Conservation (phyloP, 192 early-diverging fungal species). For the Martensiomyces pterosporus region DNA sequence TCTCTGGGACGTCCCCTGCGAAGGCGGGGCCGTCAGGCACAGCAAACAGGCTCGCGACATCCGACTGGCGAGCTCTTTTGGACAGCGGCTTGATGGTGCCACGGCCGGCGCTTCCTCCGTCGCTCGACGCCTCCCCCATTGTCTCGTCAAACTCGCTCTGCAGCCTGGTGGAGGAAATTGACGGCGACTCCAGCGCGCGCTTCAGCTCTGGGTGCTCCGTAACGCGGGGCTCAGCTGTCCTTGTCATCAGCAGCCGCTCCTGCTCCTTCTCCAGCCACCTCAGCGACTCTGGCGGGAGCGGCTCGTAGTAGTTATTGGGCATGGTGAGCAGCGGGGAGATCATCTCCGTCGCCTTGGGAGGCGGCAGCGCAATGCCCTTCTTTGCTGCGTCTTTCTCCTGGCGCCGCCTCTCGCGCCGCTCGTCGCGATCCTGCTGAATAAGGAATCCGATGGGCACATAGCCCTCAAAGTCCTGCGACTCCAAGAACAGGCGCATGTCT, state of each 20-base stretch:
- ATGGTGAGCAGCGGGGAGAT: conserved; percentile 34
- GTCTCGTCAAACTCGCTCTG: conserved; percentile 33
- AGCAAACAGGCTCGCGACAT: conserved; percentile 18
- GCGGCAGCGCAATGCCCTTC: conserved; percentile 17
- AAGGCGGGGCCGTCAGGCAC: too few species aligned
- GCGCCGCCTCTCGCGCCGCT: conserved; percentile 28
- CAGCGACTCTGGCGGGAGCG: conserved; percentile 19
- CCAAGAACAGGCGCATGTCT: conserved; percentile 20
- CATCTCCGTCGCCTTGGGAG: conserved; percentile 2
- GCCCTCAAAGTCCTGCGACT: conserved; percentile 48
- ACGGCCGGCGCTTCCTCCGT: neutral
- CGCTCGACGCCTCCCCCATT: conserved; percentile 2
- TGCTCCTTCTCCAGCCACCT: conserved; percentile 29
- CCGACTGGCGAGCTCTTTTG: conserved; percentile 27
- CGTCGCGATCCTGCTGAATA: conserved; percentile 38
- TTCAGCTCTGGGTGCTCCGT: conserved; percentile 35
- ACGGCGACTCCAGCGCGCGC: conserved; percentile 28
- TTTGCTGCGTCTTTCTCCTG: conserved; percentile 27
- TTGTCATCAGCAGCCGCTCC: conserved; percentile 22
- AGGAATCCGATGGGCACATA: conserved; percentile 25
- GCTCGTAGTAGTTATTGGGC: conserved; percentile 26
- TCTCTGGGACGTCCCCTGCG: too few species aligned
- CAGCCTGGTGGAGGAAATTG: conserved; percentile 34
- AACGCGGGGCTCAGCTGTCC: conserved; percentile 6
- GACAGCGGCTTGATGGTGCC: conserved; percentile 40